phyloP scores from a whole-genome alignment of 1,284 basidiomycete species.

The Thelephora terrestris region DNA sequence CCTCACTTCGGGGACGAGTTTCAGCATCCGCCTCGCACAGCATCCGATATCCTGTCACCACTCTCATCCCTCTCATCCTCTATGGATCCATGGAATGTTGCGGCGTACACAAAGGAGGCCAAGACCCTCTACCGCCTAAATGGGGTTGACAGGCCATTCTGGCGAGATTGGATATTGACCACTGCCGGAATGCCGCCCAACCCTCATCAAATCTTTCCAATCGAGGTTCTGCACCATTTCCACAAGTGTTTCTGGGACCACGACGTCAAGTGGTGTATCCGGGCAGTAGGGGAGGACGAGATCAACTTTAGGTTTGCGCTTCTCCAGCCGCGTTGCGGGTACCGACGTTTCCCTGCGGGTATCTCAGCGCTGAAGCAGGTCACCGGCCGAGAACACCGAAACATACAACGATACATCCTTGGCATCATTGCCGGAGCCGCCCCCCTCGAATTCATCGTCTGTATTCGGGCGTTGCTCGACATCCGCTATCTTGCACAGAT shows the following conservation, averaged over 20 bases:
- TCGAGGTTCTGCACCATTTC: too few relatives aligned
- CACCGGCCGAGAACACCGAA: constrained; percentile 7
- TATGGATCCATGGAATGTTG: background rate
- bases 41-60: constrained; percentile 12
- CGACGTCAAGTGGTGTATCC: constrained; percentile 1
- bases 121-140: constrained; percentile 5
- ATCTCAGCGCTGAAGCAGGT: constrained; percentile 1
- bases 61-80: constrained; percentile 4
- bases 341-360: background rate
- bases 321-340: constrained; percentile 3
- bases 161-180: too few relatives aligned
- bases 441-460: constrained; percentile 14
- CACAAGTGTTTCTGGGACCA: constrained; percentile 7
- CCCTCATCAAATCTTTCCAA: too few relatives aligned
- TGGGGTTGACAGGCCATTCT: background rate
- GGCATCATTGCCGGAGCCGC: too few relatives aligned
- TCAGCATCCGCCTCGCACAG: background rate
- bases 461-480: constrained; percentile 20
- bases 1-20: background rate
- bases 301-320: constrained; percentile 3
- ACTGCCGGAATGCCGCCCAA: too few relatives aligned
- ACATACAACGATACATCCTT: too few relatives aligned
- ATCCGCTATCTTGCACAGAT: constrained; percentile 23
- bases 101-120: too few relatives aligned
- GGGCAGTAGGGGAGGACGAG: constrained; percentile 1